phyloP scores from a whole-genome alignment of 352 stramenopile genomes.

The Pilasporangium apinafurcum region DNA sequence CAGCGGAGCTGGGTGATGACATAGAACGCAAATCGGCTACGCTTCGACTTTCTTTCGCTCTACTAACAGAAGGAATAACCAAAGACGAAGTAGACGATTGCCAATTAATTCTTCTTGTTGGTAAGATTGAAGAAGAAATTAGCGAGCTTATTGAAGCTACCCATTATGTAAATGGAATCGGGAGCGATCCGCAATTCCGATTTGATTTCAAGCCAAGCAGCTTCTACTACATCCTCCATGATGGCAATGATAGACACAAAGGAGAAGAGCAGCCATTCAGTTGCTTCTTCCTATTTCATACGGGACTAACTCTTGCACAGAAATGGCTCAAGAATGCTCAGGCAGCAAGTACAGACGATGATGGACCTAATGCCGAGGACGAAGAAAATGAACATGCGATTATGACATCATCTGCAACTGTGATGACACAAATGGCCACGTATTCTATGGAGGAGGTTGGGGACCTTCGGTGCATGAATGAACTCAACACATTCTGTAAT shows the following conservation, averaged over 20 bases:
- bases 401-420: constrained; percentile 17
- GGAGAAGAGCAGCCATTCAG: constrained; percentile 6
- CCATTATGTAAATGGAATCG: no score
- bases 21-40: no score
- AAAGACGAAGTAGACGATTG: constrained; percentile 3
- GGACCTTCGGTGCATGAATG: constrained; percentile 15
- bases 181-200: neutral
- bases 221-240: constrained; percentile 11
- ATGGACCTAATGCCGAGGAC: neutral
- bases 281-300: constrained; percentile 14
- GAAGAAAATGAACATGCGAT: constrained; percentile 17
- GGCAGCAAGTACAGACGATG: neutral
- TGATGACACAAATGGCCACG: constrained; percentile 32
- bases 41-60: no score
- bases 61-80: no score
- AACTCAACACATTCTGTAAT: constrained; percentile 22
- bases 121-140: constrained; percentile 33
- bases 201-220: constrained; percentile 2
- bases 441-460: constrained; percentile 26
- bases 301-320: neutral
- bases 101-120: constrained; percentile 28
- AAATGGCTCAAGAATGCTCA: constrained; percentile 4
- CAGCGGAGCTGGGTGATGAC: constrained; percentile 11
- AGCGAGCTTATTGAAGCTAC: constrained; percentile 2
- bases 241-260: neutral